Evolutionary conservation across 2,329 filamentous ascomycete genomes (phyloP).

Genomic region (Alternaria gansuensis): DNA sequence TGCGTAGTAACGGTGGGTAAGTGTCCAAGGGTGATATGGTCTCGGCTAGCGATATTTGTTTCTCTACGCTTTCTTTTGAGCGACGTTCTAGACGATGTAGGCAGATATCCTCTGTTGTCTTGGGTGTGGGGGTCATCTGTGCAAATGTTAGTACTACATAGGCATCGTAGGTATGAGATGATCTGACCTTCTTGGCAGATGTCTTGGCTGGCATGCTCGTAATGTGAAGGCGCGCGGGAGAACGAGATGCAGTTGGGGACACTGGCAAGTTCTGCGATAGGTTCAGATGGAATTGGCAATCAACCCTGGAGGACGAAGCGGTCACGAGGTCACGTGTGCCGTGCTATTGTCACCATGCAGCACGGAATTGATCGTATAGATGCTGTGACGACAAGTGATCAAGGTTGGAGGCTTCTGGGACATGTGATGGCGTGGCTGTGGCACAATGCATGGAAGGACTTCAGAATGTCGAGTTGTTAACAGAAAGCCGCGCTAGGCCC

Average conservation of each 20-base stretch:
- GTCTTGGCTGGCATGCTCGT: slow-evolving; percentile 47
- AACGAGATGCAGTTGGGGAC: slow-evolving; percentile 2
- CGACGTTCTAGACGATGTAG: slow-evolving; percentile 35
- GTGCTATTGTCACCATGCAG: slow-evolving; percentile 14
- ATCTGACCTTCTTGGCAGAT: slow-evolving; percentile 48
- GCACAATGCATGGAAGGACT: slow-evolving; percentile 43
- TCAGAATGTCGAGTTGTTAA: slow-evolving; percentile 30
- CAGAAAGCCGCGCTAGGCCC: slow-evolving; percentile 25
- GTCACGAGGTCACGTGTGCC: slow-evolving; percentile 21
- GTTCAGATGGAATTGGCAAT: slow-evolving; percentile 9
- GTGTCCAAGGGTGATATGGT: slow-evolving; percentile 50
- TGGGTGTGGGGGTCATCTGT: slow-evolving; percentile 43
- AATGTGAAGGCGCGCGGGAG: slow-evolving; percentile 14
- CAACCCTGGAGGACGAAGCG: slow-evolving; percentile 13
- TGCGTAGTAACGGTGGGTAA: slow-evolving; percentile 50
- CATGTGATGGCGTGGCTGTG: slow-evolving; percentile 21
- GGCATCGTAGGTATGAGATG: slow-evolving; percentile 12
- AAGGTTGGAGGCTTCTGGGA: slow-evolving; percentile 23
- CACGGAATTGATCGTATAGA: slow-evolving; percentile 9
- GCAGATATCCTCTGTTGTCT: slow-evolving; percentile 40
- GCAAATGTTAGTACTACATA: slow-evolving; percentile 27
- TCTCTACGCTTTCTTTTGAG: slow-evolving; percentile 46
- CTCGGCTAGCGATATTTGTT: slow-evolving; percentile 50
- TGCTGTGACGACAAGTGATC: slow-evolving; percentile 19
- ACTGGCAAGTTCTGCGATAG: slow-evolving; percentile 8